phyloP scores from a whole-genome alignment of 352 stramenopile species.

The Albugo candida region DNA sequence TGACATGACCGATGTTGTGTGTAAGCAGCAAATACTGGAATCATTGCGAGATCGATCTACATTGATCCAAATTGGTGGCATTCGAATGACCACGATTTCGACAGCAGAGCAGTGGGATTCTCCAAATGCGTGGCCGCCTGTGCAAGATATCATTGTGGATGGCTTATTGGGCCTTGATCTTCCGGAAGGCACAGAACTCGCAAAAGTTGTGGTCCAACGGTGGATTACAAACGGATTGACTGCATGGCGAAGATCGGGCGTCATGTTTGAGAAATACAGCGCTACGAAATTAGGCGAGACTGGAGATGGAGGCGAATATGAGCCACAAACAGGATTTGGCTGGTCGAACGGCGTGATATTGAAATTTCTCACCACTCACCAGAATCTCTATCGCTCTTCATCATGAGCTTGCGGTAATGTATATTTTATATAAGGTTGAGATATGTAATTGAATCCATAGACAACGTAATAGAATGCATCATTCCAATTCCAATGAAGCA shows the following conservation, averaged over 20 bases:
- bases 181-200: slow-evolving; percentile 5
- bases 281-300: slow-evolving; percentile 13
- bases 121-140: slow-evolving; percentile 30
- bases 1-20: slow-evolving; percentile 1
- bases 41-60: slow-evolving; percentile 10
- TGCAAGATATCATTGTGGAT: slow-evolving; percentile 20
- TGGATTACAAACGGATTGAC: slow-evolving; percentile 12
- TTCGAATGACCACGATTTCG: slow-evolving; percentile 14
- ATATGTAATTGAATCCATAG: too few species aligned
- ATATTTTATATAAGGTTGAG: too few species aligned
- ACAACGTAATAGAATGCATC: too few species aligned
- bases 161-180: slow-evolving; percentile 10
- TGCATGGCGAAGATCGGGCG: slow-evolving; percentile 10
- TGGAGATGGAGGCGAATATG: slow-evolving; percentile 31
- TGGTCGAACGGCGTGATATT: slow-evolving; percentile 36
- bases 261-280: slow-evolving; percentile 43
- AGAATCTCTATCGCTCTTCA: slow-evolving; percentile 1
- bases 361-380: slow-evolving; percentile 22
- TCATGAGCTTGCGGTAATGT: too few species aligned
- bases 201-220: slow-evolving; percentile 9
- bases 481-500: not conserved
- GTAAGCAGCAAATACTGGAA: slow-evolving; percentile 5
- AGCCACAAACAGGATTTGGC: slow-evolving; percentile 26
- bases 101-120: slow-evolving; percentile 29
- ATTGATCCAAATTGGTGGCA: slow-evolving; percentile 14